Evolutionary conservation across 129 eudicot genomes (phyloP), one percentile per base, ranked within the genome.

Genomic region (Artemisia annua): DNA sequence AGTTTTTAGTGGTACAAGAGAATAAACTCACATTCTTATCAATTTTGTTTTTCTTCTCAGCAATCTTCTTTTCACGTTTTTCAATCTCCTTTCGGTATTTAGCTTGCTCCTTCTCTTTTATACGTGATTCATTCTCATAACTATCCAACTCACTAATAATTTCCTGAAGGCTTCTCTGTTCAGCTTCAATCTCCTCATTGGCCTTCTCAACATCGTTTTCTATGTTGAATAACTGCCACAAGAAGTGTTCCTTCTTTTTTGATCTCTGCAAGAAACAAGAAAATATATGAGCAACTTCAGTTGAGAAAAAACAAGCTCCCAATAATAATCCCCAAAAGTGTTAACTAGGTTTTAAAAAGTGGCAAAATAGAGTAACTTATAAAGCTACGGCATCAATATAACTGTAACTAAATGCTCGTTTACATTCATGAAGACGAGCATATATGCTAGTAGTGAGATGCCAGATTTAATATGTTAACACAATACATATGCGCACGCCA

Each of bases 181-280:
- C 99, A 75, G 76, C 88, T 57, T 86, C 94, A 55, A 90, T 83
- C 32, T 95, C 99, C 75, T 88, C 81, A 57, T 85, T 88, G 22
- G 90, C 89, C 75, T 88, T 90, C 49, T 85, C 86, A 72, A 83
- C 81, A 69, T 95, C 99, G 18, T 83, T 90, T 80, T 90, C 87
- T 70, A 95, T 84, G 85, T 83, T 90, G 35, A 75, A 88, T 20
- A 95, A 70, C 78, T 95, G 96, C 99, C 99, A 95, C 59, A 95
- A 79, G 80, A 73, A 90, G 84, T 95, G 94, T 74, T 95, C 97
- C 74, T 80, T 87, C 96, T 95, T 95, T 84, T 88, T 77, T 28
- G 87, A 73, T 88, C 84, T 95, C 99, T 95, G 94, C 80, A 80
- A 35, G 8, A 64, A 2, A 17, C 75, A 44, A 56, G 60, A 52